Base-by-base conservation (phyloP, 2,329 filamentous ascomycete species). In the Gnomoniopsis smithogilvyi region DNA sequence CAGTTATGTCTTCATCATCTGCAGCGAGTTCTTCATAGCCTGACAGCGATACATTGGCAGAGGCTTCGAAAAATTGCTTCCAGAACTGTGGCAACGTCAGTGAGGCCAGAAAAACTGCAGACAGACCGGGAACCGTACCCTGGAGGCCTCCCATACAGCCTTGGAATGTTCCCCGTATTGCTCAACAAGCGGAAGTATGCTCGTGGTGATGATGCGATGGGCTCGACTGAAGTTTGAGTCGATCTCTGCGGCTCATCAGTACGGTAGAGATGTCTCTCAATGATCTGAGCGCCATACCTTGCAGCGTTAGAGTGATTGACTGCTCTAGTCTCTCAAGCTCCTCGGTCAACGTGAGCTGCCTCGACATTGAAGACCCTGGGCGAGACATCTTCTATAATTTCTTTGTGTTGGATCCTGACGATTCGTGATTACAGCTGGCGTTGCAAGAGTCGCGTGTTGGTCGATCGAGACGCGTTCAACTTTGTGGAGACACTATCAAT, bases 51-150 rank as follows among this genome's bases (percentile, higher is more conserved):
- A 99, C 94, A 69, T 99, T 98, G 71, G 95, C 95, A 51, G 93
- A 96, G 38, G 95, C 92, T 76, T 99, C 95, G 75, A 99, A 99
- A 79, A 99, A 99, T 78, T 98, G 93, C 76, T 99, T 99, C 95
- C 95, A 99, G 76, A 99, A 99, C 90, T 96, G 69, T 14, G 56
- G 30, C 1, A 38, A 10, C 2, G 26, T 59, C 45, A 49, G 41
- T 34, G 14, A n/a, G 21, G 17, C 24, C 8, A 30, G 22, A 17
- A 3, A 7, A 2, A 11, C 3, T n/a, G 15, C 24, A n/a, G n/a
- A 10, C 3, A 11, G 30, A 22, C n/a, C 15, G 6, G 30, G 17
- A 15, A 12, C 4, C 67, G 24, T 58, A 94, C 92, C 85, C 96
- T 96, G 56, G 94, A 96, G 22, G 93, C 92, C 67, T 98, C 93